phyloP scores from a whole-genome alignment of 352 stramenopile species.

The Pythium aquatile region DNA sequence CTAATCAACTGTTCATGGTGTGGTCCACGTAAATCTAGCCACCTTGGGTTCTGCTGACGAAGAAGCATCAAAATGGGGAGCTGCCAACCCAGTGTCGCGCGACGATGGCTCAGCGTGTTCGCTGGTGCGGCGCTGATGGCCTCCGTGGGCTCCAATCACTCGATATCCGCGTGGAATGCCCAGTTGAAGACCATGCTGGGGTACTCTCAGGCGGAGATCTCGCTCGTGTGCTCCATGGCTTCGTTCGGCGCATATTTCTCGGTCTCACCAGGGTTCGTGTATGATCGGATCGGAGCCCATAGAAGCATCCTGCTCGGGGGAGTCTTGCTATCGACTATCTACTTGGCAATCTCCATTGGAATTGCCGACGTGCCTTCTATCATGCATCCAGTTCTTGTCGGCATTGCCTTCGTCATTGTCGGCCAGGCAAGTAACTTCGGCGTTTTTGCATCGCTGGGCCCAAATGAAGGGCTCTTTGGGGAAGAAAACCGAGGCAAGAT shows the following conservation, averaged over 20 bases:
- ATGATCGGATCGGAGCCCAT: constrained; percentile 65
- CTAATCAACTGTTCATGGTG: not conserved
- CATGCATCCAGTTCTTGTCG: constrained; percentile 53
- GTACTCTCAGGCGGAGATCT: constrained; percentile 75
- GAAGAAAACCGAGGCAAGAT: constrained; percentile 64
- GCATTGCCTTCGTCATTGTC: constrained; percentile 52
- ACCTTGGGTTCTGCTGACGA: not conserved
- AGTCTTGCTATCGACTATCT: constrained; percentile 38
- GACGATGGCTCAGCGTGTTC: constrained; percentile 48
- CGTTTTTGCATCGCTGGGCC: constrained; percentile 64
- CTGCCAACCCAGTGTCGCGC: constrained; percentile 3
- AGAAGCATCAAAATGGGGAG: not conserved
- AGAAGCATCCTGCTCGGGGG: constrained; percentile 51
- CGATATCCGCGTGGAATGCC: constrained; percentile 77
- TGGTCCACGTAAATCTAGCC: constrained; percentile 6
- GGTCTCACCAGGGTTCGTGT: constrained; percentile 60
- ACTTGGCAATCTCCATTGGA: constrained; percentile 39
- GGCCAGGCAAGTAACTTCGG: constrained; percentile 69
- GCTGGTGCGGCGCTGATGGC: constrained; percentile 58
- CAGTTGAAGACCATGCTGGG: constrained; percentile 52
- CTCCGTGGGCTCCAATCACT: constrained; percentile 67
- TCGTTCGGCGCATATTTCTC: constrained; percentile 82
- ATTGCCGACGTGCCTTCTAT: constrained; percentile 29
- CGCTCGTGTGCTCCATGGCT: constrained; percentile 73
- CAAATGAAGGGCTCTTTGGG: constrained; percentile 74